phyloP scores from a whole-genome alignment of 1,284 basidiomycete species.

The Boletus hoseneyae region DNA sequence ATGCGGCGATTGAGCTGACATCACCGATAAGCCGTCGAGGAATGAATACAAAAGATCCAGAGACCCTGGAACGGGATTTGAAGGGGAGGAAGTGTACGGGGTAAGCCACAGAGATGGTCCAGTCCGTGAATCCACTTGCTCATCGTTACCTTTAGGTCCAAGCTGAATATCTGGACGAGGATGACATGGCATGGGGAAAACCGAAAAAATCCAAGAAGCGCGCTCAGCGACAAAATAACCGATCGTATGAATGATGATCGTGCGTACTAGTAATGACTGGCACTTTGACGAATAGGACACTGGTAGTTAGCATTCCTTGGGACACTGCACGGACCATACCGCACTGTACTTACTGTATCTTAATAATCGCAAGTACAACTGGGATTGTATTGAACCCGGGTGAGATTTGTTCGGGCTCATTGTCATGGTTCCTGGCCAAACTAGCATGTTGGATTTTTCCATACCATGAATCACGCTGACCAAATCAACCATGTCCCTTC shows the following conservation, averaged over 20 bases:
- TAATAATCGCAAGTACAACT: no score
- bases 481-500: constrained; percentile 39
- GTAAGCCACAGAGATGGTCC: constrained; percentile 7
- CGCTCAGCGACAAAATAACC: background rate
- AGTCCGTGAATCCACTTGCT: background rate
- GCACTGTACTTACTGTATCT: background rate
- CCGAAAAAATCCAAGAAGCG: constrained; percentile 12
- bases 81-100: constrained; percentile 19
- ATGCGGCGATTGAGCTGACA: background rate
- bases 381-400: no score
- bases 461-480: no score
- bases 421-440: no score
- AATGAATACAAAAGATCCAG: constrained; percentile 11
- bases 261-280: no score
- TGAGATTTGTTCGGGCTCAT: no score
- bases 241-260: no score
- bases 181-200: constrained; percentile 29
- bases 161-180: constrained; percentile 29
- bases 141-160: constrained; percentile 11
- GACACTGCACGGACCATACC: background rate
- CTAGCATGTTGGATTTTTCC: no score
- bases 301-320: background rate
- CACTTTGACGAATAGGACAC: no score
- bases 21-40: constrained; percentile 15
- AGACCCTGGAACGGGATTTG: constrained; percentile 17